phyloP scores from a whole-genome alignment of 768 basidiomycete species.

The Termitomyces sp. region DNA sequence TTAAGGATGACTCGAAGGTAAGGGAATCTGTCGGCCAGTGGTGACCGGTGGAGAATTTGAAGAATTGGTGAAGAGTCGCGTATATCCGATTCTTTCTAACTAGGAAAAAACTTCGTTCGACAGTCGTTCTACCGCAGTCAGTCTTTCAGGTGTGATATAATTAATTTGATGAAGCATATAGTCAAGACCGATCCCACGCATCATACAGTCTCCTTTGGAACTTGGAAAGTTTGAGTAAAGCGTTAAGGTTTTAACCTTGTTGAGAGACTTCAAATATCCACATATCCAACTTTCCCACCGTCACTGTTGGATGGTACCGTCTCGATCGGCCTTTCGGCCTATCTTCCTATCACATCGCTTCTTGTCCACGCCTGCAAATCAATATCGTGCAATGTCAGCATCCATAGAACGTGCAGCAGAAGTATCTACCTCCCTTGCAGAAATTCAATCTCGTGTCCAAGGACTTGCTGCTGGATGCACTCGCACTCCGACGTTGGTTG shows the following conservation, averaged over 20 bases:
- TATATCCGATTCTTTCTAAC: neutral
- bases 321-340: conserved; percentile 6
- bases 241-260: neutral
- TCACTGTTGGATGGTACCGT: conserved; percentile 6
- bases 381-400: conserved; percentile 21
- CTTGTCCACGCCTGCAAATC: conserved; percentile 3
- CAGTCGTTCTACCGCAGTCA: neutral
- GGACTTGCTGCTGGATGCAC: conserved; percentile 20
- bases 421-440: conserved; percentile 48
- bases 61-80: neutral
- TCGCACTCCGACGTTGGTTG: conserved; percentile 54
- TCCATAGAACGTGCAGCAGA: conserved; percentile 47
- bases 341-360: neutral
- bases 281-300: neutral
- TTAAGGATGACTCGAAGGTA: neutral
- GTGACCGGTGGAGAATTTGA: too few species aligned
- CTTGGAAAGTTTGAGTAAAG: neutral
- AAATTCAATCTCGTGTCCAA: conserved; percentile 48
- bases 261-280: neutral
- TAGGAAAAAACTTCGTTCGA: neutral
- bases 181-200: neutral
- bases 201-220: neutral
- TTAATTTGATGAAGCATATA: neutral
- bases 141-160: neutral
- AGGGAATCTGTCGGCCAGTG: too few species aligned